These are phyloP conservation scores for Aspergillus ibericus DNA, from an alignment of 2,329 filamentous ascomycete species.

Conservation along the genomic window DNA sequence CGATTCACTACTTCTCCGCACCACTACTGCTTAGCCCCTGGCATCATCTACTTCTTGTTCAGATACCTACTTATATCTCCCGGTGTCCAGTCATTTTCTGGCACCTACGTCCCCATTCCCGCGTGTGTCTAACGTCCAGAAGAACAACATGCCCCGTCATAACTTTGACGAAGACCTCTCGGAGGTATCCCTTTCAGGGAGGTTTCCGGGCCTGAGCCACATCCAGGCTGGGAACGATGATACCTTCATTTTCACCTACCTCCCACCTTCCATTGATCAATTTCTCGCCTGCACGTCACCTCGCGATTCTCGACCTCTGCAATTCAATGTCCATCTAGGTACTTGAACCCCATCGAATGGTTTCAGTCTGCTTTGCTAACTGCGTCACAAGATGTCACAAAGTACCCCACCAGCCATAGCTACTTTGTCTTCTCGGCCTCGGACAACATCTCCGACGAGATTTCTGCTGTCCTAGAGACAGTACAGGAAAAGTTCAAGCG, in stretches of 20 bases:
- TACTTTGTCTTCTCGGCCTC: constrained; percentile 58
- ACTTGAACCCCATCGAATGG: constrained; percentile 10
- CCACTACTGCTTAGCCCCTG: too few relatives aligned
- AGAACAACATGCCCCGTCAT: constrained; percentile 61
- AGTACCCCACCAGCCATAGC: constrained; percentile 60
- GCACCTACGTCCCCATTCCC: neutral
- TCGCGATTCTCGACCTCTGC: too few relatives aligned
- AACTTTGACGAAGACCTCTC: constrained; percentile 63
- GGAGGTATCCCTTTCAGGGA: constrained; percentile 38
- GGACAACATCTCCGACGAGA: constrained; percentile 34
- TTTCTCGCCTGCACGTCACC: too few relatives aligned
- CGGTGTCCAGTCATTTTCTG: neutral
- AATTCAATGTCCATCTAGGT: constrained; percentile 43
- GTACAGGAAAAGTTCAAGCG: constrained; percentile 49
- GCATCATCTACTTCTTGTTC: too few relatives aligned
- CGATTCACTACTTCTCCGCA: too few relatives aligned
- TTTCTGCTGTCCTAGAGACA: constrained; percentile 39
- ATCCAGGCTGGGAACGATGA: constrained; percentile 68
- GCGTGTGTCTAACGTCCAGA: neutral
- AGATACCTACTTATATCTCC: too few relatives aligned
- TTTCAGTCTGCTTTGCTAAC: constrained; percentile 2
- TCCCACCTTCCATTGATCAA: constrained; percentile 23
- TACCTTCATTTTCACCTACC: constrained; percentile 65
- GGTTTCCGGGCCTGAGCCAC: constrained; percentile 52
- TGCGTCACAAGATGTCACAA: constrained; percentile 51